Conservation (phyloP, 1,284 basidiomycete species). For the Pholiota adiposa region DNA sequence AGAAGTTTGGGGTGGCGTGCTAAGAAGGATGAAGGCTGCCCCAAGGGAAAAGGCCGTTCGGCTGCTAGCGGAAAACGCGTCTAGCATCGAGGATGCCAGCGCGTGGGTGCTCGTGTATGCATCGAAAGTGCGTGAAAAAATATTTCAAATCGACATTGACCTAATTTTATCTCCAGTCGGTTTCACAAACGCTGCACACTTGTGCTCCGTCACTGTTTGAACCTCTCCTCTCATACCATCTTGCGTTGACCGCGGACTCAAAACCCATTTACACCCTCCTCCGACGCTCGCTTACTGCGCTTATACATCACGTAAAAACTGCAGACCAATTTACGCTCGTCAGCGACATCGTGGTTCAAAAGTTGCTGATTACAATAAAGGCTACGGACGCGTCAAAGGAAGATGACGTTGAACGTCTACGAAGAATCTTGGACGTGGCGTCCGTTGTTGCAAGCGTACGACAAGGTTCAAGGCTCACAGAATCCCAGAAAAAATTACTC, state of each 20-base stretch:
- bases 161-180: constrained; percentile 51
- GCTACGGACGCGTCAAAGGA: constrained; percentile 16
- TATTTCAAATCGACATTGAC: constrained; percentile 14
- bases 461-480: constrained; percentile 67
- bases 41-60: constrained; percentile 55
- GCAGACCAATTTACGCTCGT: constrained; percentile 66
- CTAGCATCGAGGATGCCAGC: constrained; percentile 57
- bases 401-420: constrained; percentile 34
- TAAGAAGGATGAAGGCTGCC: constrained; percentile 64
- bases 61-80: constrained; percentile 49
- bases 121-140: constrained; percentile 58
- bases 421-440: constrained; percentile 51
- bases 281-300: constrained; percentile 75
- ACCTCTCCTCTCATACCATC: constrained; percentile 57
- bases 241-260: constrained; percentile 44
- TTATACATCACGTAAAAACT: constrained; percentile 80
- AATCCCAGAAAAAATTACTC: constrained; percentile 51
- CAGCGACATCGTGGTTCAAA: constrained; percentile 53
- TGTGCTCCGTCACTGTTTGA: constrained; percentile 66
- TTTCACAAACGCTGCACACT: constrained; percentile 82
- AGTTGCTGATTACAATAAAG: constrained; percentile 31
- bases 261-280: constrained; percentile 58
- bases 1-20: constrained; percentile 76
- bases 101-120: constrained; percentile 74
- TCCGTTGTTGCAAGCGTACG: constrained; percentile 60